A percentile compares a stretch with the other conserved stretches of the same genome.
Conservation (phyloP, 352 stramenopile species). For the Phytophthora brassicae region DNA sequence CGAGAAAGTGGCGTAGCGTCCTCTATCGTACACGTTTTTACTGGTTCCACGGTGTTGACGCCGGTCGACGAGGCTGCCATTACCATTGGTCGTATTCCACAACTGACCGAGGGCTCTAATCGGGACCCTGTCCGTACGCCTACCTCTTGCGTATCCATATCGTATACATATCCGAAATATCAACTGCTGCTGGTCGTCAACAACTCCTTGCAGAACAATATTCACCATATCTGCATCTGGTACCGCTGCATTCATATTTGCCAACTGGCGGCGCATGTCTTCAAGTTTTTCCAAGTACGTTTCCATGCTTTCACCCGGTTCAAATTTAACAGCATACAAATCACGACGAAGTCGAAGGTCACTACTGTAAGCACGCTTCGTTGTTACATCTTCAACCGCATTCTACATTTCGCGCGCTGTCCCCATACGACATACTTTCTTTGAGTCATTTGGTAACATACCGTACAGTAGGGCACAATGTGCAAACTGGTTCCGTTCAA, state of each 20-base stretch:
- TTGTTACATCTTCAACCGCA: neutral
- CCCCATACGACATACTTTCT: constrained; percentile 4
- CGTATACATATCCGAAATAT: too few species aligned
- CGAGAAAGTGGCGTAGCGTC: too few species aligned
- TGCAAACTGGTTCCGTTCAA: constrained; percentile 3
- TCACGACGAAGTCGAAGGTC: constrained; percentile 8
- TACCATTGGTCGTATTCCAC: too few species aligned
- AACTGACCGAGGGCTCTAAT: too few species aligned
- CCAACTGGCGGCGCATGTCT: constrained; percentile 1
- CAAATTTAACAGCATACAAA: constrained; percentile 4
- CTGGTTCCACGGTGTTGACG: too few species aligned
- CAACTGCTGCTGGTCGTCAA: too few species aligned
- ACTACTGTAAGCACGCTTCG: constrained; percentile 5
- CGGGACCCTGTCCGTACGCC: too few species aligned
- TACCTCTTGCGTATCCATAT: too few species aligned
- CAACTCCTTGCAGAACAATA: constrained; percentile 1
- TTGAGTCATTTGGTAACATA: neutral
- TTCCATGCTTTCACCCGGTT: constrained; percentile 2
- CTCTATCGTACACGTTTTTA: too few species aligned
- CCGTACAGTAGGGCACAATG: neutral
- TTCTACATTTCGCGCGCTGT: constrained; percentile 5
- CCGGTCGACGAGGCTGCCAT: too few species aligned
- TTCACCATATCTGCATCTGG: constrained; percentile 3
- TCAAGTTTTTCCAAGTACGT: constrained; percentile 13
- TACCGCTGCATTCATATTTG: constrained; percentile 13